Evolutionary conservation across 208 protist genomes (phyloP).

Genomic region (Naegleria lovaniensis): DNA sequence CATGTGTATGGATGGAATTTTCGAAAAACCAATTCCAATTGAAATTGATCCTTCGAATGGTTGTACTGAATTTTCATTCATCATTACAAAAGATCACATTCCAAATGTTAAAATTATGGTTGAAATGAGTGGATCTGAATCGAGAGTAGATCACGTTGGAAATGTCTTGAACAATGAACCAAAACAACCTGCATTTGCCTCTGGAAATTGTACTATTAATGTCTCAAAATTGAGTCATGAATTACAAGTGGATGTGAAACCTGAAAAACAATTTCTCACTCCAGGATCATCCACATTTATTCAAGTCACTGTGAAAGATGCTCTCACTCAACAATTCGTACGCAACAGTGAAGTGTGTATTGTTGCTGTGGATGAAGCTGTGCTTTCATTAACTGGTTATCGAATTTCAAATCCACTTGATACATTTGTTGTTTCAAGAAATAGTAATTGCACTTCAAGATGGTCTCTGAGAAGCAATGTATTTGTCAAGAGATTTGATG

Average conservation of each 20-base stretch:
- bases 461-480: neutral
- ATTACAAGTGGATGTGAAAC: neutral
- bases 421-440: neutral
- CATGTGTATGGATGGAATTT: neutral
- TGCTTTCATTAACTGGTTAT: neutral
- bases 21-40: neutral
- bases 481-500: neutral
- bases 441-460: no score
- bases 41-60: neutral
- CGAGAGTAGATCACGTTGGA: neutral
- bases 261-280: neutral
- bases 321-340: neutral
- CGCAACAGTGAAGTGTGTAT: neutral
- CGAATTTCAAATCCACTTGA: neutral
- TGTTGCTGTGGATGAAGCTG: neutral
- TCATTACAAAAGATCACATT: neutral
- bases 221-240: neutral
- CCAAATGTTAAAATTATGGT: neutral
- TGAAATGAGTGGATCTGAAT: neutral
- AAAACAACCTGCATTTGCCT: conserved; percentile 1
- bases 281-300: neutral
- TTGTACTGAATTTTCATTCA: neutral
- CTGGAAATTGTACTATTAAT: neutral
- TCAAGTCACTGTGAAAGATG: neutral
- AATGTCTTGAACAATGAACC: neutral